Evolutionary conservation across 495 filamentous ascomycete genomes (phyloP).

Genomic region (Daldinia decipiens): DNA sequence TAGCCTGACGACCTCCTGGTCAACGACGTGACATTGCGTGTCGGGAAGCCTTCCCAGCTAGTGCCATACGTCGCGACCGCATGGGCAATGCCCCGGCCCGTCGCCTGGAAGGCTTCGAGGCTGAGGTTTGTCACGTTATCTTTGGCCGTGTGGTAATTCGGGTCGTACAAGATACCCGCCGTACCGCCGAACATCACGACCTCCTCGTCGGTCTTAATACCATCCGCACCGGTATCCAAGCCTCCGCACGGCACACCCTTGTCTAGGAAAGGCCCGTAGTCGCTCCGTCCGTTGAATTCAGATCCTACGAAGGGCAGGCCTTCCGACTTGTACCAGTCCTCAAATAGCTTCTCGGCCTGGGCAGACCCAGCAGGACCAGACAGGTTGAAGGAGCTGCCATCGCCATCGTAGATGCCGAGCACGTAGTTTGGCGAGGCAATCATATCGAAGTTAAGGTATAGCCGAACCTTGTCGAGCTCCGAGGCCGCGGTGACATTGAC

Average conservation of each 20-base stretch:
- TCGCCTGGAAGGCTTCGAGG: conserved; percentile 67
- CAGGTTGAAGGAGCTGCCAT: conserved; percentile 69
- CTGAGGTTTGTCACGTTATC: conserved; percentile 71
- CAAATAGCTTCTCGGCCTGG: conserved; percentile 70
- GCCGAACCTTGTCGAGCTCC: conserved; percentile 64
- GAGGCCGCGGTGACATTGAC: conserved; percentile 54
- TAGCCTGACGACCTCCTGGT: conserved; percentile 7
- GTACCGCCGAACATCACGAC: conserved; percentile 67
- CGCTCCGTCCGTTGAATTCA: conserved; percentile 71
- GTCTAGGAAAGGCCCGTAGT: conserved; percentile 75
- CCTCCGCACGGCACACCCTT: conserved; percentile 72
- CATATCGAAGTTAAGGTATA: conserved; percentile 85
- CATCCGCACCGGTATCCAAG: conserved; percentile 76
- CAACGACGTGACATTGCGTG: conserved; percentile 36
- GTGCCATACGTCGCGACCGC: conserved; percentile 70
- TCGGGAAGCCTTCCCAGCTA: conserved; percentile 54
- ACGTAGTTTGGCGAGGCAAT: conserved; percentile 78
- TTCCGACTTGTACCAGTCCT: conserved; percentile 65
- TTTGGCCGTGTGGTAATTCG: conserved; percentile 68
- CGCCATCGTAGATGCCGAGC: conserved; percentile 76
- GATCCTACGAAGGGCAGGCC: conserved; percentile 59
- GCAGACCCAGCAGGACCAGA: conserved; percentile 72
- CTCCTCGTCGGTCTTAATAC: conserved; percentile 69
- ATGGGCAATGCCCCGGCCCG: conserved; percentile 70
- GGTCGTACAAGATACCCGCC: conserved; percentile 68